Conservation (phyloP, 2,329 filamentous ascomycete species). For the Albophoma yamanashiensis region DNA sequence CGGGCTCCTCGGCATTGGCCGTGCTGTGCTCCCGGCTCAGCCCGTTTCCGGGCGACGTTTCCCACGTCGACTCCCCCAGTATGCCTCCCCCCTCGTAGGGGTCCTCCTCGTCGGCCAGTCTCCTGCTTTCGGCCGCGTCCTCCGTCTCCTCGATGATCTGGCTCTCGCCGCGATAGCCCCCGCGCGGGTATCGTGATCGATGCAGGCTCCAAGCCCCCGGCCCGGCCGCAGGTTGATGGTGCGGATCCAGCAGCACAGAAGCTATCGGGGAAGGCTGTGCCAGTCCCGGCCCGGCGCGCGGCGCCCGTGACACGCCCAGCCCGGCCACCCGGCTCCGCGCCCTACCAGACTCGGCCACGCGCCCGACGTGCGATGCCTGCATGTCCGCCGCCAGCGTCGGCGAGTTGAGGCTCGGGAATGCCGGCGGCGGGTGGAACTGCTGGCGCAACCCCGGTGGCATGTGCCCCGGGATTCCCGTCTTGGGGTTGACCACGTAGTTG, state of each 20-base stretch:
- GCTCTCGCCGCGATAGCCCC: constrained; percentile 34
- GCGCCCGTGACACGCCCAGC: constrained; percentile 7
- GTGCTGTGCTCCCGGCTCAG: constrained; percentile 42
- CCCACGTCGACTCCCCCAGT: constrained; percentile 50
- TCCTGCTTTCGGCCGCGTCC: constrained; percentile 27
- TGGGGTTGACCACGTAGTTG: constrained; percentile 72
- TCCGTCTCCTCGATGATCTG: constrained; percentile 49
- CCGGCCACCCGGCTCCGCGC: constrained; percentile 28
- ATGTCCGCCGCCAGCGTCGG: constrained; percentile 47
- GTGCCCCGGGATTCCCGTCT: constrained; percentile 52
- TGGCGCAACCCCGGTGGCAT: constrained; percentile 39
- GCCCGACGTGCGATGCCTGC: constrained; percentile 34
- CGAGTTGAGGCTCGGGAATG: constrained; percentile 61
- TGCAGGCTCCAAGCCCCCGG: constrained; percentile 35
- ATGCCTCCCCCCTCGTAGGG: constrained; percentile 39
- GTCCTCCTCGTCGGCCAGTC: constrained; percentile 40
- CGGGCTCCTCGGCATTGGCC: constrained; percentile 32
- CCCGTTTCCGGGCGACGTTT: constrained; percentile 41
- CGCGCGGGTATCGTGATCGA: constrained; percentile 30
- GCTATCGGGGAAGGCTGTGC: constrained; percentile 55
- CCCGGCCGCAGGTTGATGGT: constrained; percentile 53
- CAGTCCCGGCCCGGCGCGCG: constrained; percentile 25
- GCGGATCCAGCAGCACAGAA: constrained; percentile 64
- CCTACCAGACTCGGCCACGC: constrained; percentile 30
- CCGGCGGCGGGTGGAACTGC: constrained; percentile 64